Evolutionary conservation across 2,329 filamentous ascomycete species (phyloP), one percentile per base, ranked within the genome.

Genomic region (Endoconidiophora laricicola): DNA sequence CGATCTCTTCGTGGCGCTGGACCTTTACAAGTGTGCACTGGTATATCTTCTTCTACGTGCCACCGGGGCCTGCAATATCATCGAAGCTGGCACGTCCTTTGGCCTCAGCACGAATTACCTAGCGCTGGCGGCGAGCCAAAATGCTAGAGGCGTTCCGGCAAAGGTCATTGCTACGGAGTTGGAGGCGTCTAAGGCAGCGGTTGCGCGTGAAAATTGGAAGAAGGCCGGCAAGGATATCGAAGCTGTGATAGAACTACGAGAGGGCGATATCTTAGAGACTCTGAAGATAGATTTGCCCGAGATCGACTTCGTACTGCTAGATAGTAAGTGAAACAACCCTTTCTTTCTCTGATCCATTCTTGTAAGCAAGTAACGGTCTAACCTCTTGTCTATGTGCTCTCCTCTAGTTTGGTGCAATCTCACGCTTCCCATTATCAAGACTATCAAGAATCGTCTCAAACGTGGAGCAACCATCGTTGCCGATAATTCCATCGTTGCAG

Each of bases 91-190:
- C 1, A 80, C 77, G 0, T 73, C 69, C 40, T 80, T 76, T 52
- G 77, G 77, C 2, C 69, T 81, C 1, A 76, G 71, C 50, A 79
- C 76, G 0, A 76, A 80, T 42, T 81, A 79, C 53, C 66, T 80
- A 2, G 74, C 76, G 0, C 63, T 79, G 2, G 77, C 74, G 0
- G 72, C 74, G 0, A 66, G 65, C 0, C 65, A 72, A 49, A 78
- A 73, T 29, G 39, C 33, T 4, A 40, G 23, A 6, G 49, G 37
- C 12, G 4, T 26, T 36, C 37, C 23, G 3, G 48, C 46, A 14
- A 50, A 45, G 38, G 75, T 81, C 0, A 72, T 80, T 57, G 76
- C 69, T 0, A 81, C 77, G 0, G 77, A 81, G 60, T 70, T 77
- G 23, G 77, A 81, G 58, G 58, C 62, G 0, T 58, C 56, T 4